phyloP scores from a whole-genome alignment of 2,329 filamentous ascomycete genomes.

The Ophiocordyceps camponoti-floridani region DNA sequence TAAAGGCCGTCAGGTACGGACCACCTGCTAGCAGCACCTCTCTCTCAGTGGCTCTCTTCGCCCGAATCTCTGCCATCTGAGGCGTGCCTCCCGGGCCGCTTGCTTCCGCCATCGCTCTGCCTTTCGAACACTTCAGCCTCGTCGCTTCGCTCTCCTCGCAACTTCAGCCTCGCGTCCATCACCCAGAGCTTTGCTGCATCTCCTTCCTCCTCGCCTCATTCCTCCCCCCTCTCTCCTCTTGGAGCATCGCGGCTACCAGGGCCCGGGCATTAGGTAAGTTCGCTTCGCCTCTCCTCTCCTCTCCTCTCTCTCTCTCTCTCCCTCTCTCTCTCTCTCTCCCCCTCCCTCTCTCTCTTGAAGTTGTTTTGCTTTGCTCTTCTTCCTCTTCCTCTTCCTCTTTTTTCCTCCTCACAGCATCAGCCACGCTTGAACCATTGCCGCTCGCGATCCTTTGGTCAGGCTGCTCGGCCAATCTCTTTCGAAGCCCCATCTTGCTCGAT shows the following conservation, averaged over 20 bases:
- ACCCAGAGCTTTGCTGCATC: background rate
- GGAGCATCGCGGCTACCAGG: slow-evolving; percentile 9
- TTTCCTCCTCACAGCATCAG: slow-evolving; percentile 25
- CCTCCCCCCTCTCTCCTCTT: slow-evolving; percentile 4
- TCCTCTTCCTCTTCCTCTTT: slow-evolving; percentile 5
- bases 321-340: background rate
- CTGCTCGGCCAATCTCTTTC: slow-evolving; percentile 12
- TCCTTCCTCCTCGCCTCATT: slow-evolving; percentile 5
- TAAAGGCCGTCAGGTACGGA: background rate
- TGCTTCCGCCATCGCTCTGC: background rate
- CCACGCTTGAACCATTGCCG: slow-evolving; percentile 21
- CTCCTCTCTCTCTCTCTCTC: slow-evolving; percentile 1
- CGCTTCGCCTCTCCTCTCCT: slow-evolving; percentile 3
- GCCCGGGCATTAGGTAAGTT: slow-evolving; percentile 5
- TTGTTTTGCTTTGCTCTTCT: slow-evolving; percentile 1
- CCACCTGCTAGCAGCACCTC: background rate
- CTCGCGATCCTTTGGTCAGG: slow-evolving; percentile 15
- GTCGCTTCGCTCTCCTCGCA: background rate
- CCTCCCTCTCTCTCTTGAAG: background rate
- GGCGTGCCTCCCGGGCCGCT: background rate
- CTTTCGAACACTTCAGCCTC: background rate
- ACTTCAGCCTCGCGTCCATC: background rate
- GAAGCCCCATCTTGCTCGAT: slow-evolving; percentile 35
- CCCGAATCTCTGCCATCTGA: too few species aligned
- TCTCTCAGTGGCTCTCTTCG: too few species aligned